A percentile compares a stretch with the other conserved stretches of the same genome.
phyloP scores from a whole-genome alignment of 768 basidiomycete species.

The Calocybe gangraenosa region DNA sequence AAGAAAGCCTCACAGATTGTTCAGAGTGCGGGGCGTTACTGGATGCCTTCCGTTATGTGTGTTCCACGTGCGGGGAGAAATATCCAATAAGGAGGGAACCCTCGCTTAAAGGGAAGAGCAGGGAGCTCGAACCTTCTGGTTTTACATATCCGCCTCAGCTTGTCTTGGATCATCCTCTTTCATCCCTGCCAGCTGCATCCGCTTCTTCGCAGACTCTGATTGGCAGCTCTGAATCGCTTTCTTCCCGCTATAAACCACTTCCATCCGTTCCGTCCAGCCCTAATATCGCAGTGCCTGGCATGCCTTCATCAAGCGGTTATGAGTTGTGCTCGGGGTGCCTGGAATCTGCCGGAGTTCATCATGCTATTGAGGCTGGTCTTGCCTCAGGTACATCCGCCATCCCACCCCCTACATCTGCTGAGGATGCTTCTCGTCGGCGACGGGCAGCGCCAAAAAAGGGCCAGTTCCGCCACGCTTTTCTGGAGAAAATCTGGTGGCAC shows the following conservation, averaged over 20 bases:
- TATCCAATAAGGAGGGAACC: constrained; percentile 32
- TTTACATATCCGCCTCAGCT: constrained; percentile 27
- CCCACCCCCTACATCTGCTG: constrained; percentile 50
- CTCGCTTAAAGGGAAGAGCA: constrained; percentile 48
- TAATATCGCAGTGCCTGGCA: constrained; percentile 20
- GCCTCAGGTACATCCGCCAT: constrained; percentile 32
- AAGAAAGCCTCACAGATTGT: constrained; percentile 70
- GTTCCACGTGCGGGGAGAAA: constrained; percentile 83
- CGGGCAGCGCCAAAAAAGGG: constrained; percentile 75
- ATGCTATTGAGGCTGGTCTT: constrained; percentile 62
- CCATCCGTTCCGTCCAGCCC: constrained; percentile 34
- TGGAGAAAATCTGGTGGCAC: constrained; percentile 83
- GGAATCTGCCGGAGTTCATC: constrained; percentile 70
- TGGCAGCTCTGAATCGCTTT: constrained; percentile 21
- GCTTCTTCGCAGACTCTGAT: constrained; percentile 35
- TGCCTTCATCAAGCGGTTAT: constrained; percentile 46
- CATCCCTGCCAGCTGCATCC: constrained; percentile 19
- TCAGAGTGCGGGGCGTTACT: constrained; percentile 74
- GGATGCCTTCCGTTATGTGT: constrained; percentile 86
- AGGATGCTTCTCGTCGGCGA: constrained; percentile 59
- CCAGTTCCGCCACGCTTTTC: constrained; percentile 76
- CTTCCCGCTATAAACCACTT: constrained; percentile 36
- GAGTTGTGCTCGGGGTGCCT: constrained; percentile 85
- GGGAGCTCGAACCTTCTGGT: constrained; percentile 23
- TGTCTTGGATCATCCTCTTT: constrained; percentile 24